A percentile compares a stretch with the other conserved stretches of the same genome.
Conservation (phyloP, 352 stramenopile species). For the Phytopythium chamaehyphon region DNA sequence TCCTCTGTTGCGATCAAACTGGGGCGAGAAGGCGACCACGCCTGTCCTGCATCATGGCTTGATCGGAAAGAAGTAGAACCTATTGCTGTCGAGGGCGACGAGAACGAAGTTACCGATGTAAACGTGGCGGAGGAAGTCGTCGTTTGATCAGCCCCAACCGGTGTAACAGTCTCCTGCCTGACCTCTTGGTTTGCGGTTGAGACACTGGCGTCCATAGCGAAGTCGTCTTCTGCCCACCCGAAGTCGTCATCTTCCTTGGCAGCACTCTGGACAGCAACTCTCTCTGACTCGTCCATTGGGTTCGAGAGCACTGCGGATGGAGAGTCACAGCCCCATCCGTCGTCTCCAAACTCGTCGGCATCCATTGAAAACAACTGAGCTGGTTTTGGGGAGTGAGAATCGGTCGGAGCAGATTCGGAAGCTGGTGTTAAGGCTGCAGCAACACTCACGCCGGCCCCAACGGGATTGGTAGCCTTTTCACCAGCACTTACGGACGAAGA, state of each 20-base stretch:
- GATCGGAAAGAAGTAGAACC: neutral
- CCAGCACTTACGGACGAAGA: neutral
- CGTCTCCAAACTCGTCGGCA: constrained; percentile 59
- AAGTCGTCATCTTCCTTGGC: constrained; percentile 29
- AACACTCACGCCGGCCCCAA: constrained; percentile 3
- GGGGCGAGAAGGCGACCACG: constrained; percentile 2
- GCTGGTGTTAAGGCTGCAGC: neutral
- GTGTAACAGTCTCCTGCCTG: neutral
- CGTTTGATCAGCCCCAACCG: too few species aligned
- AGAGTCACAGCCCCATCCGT: constrained; percentile 72
- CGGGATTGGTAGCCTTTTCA: neutral
- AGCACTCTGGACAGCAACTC: constrained; percentile 2
- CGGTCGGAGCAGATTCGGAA: neutral
- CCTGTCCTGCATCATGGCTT: neutral
- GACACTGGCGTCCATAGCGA: constrained; percentile 15
- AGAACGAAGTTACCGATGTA: neutral
- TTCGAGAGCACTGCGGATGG: constrained; percentile 61
- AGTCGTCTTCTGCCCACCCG: constrained; percentile 42
- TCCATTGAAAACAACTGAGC: constrained; percentile 75
- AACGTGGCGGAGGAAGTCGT: neutral
- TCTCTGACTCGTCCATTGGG: constrained; percentile 19
- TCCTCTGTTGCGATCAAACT: neutral
- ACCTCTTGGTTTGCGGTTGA: constrained; percentile 8
- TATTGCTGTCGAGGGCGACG: neutral
- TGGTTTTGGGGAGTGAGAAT: constrained; percentile 12